Percentiles rank a stretch among this genome's conserved stretches.
Conservation (phyloP, 192 early-diverging fungal genomes). For the Coemansia sp. region DNA sequence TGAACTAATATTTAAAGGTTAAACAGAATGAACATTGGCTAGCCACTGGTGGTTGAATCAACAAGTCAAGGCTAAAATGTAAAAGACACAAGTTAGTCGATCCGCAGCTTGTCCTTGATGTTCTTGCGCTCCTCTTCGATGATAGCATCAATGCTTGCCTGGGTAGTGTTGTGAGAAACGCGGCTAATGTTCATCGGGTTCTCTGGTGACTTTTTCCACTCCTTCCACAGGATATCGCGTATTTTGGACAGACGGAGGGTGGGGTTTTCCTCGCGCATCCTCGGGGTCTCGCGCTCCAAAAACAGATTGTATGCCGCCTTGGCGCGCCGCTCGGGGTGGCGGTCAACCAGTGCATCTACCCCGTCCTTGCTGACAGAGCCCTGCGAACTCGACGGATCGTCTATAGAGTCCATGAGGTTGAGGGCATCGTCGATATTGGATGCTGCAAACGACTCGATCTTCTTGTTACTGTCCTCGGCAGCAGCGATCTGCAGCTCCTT, state of each 20-base stretch:
- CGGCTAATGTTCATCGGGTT: slow-evolving; percentile 78
- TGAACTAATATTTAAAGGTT: no score
- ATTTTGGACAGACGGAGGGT: slow-evolving; percentile 74
- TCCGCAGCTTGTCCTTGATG: slow-evolving; percentile 31
- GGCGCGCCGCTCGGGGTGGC: slow-evolving; percentile 85
- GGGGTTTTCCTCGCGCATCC: slow-evolving; percentile 78
- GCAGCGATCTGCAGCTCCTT: slow-evolving; percentile 10
- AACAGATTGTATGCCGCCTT: slow-evolving; percentile 74
- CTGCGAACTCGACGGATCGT: slow-evolving; percentile 16
- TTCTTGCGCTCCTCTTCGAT: slow-evolving; percentile 52
- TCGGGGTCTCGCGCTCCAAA: slow-evolving; percentile 69
- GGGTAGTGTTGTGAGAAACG: slow-evolving; percentile 72
- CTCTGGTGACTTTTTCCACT: slow-evolving; percentile 72
- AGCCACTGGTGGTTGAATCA: no score
- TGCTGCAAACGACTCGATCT: slow-evolving; percentile 71
- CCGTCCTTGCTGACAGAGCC: slow-evolving; percentile 13
- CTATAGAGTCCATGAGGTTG: slow-evolving; percentile 63
- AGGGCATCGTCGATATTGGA: slow-evolving; percentile 85
- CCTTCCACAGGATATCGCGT: slow-evolving; percentile 79
- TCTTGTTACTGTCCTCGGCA: slow-evolving; percentile 6
- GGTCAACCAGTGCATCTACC: slow-evolving; percentile 65
- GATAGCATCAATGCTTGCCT: slow-evolving; percentile 58
- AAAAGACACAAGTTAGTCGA: slow-evolving; percentile 2
- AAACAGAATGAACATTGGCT: no score
- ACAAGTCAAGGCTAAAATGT: no score